Evolutionary conservation across 2,329 filamentous ascomycete species (phyloP).

Genomic region (Chaetothyriales sp.): DNA sequence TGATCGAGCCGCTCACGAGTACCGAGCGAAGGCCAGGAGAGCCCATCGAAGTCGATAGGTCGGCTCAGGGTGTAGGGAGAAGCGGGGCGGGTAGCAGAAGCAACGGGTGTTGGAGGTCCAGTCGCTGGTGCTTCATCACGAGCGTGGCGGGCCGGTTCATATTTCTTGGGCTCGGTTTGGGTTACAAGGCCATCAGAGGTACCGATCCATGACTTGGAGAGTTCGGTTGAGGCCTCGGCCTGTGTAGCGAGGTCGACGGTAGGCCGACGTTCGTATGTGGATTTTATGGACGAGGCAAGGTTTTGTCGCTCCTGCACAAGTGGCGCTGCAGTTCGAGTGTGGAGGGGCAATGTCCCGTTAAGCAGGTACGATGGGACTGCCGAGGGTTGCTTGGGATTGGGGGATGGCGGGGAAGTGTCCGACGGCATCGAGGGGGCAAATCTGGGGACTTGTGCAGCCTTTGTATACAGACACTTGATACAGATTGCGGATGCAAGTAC

Average conservation of each 20-base stretch:
- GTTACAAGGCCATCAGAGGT: neutral
- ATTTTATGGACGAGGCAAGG: conserved; percentile 43
- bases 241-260: conserved; percentile 17
- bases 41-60: conserved; percentile 37
- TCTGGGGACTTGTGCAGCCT: neutral
- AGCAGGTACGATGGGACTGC: conserved; percentile 42
- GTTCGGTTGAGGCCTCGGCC: conserved; percentile 3
- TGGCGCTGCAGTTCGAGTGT: conserved; percentile 26
- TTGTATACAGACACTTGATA: neutral
- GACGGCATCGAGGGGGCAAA: neutral
- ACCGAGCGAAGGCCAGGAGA: conserved; percentile 37
- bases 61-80: conserved; percentile 36
- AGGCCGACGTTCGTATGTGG: conserved; percentile 37
- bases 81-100: conserved; percentile 23
- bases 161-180: conserved; percentile 4
- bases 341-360: conserved; percentile 40
- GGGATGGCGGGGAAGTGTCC: conserved; percentile 3
- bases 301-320: conserved; percentile 41
- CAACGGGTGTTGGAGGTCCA: conserved; percentile 29
- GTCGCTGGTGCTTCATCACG: conserved; percentile 37
- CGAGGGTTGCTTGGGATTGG: conserved; percentile 31
- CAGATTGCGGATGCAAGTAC: neutral
- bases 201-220: neutral
- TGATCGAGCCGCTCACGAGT: conserved; percentile 40
- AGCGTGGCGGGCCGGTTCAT: conserved; percentile 37